Evolutionary conservation across 768 basidiomycete genomes (phyloP), one percentile per base, ranked within the genome.

Genomic region (Dendrothele bispora): DNA sequence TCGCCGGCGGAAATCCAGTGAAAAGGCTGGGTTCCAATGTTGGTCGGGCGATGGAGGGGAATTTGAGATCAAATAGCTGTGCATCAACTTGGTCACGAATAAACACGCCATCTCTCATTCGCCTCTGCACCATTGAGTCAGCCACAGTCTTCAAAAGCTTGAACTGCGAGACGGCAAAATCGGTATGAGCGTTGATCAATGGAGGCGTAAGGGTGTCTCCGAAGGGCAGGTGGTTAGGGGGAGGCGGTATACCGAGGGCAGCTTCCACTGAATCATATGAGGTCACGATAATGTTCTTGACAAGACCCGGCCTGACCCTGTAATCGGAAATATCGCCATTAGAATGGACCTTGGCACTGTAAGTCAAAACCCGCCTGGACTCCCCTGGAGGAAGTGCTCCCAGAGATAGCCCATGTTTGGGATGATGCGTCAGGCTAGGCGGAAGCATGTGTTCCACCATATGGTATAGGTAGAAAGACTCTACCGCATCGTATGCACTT

Each of bases 401-500:
- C 12, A 80, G 62, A 4, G 78, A 78, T 40, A 75, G 58, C n/a
- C 73, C 74, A 29, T 55, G 55, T 17, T 47, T 47, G 6, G 70
- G 68, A 30, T 73, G 62, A n/a, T 79, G 68, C 47, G 78, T 72
- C 37, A 88, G 54, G 8, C 67, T 66, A 17, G 67, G 61, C 4
- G 93, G 89, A n/a, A 98, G 74, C 71, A 98, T 83, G 0, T 88
- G 79, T 60, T 68, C 77, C 1, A 83, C 75, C 21, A 75, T 71
- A 50, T 90, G 82, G 0, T 74, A 58, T 39, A 86, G 75, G 63
- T 99, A 99, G 1, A 69, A 57, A 0, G 88, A 78, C 36, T 73
- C 61, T 3, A 69, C 70, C 48, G 73, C 69, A 37, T 68, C 58
- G 4, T 74, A 69, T 1, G 95, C 95, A 4, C 71, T 64, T 22